phyloP scores from a whole-genome alignment of 2,329 filamentous ascomycete genomes.

The Coniochaeta sp. region DNA sequence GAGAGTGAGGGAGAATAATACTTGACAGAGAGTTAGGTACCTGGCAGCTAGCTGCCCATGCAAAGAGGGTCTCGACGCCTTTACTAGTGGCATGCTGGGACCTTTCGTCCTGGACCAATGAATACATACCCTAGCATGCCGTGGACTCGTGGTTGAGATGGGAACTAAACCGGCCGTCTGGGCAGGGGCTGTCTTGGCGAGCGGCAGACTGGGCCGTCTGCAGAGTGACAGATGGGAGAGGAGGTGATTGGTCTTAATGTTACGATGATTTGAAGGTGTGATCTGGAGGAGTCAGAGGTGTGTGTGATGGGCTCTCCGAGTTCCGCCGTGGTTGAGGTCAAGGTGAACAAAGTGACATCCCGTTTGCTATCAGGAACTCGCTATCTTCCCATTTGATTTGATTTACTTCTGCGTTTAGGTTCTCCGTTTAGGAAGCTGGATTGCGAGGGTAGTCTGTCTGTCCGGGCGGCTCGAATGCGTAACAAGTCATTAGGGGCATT shows the following conservation, averaged over 20 bases:
- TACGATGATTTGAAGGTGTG: not conserved
- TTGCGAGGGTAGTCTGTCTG: too few relatives aligned
- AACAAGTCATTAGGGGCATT: too few relatives aligned
- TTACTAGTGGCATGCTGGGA: not conserved
- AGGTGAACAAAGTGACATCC: not conserved
- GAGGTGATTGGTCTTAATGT: not conserved
- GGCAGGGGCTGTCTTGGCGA: not conserved
- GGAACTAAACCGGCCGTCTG: not conserved
- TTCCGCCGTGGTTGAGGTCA: not conserved
- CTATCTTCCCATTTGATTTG: too few relatives aligned
- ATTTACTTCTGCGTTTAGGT: too few relatives aligned
- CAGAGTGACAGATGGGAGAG: not conserved
- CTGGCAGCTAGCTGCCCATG: too few relatives aligned
- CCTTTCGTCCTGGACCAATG: not conserved
- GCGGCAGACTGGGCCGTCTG: not conserved
- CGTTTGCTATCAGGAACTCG: not conserved
- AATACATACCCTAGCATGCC: not conserved
- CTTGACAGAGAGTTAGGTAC: too few relatives aligned
- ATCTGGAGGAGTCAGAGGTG: not conserved
- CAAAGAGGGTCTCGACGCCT: not conserved
- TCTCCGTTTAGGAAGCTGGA: too few relatives aligned
- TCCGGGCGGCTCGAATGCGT: too few relatives aligned
- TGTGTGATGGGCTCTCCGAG: too few relatives aligned
- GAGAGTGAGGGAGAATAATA: not conserved
- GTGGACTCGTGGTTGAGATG: not conserved